Base-by-base conservation (phyloP, 2,329 filamentous ascomycete species). In the Chaetomium sp. region DNA sequence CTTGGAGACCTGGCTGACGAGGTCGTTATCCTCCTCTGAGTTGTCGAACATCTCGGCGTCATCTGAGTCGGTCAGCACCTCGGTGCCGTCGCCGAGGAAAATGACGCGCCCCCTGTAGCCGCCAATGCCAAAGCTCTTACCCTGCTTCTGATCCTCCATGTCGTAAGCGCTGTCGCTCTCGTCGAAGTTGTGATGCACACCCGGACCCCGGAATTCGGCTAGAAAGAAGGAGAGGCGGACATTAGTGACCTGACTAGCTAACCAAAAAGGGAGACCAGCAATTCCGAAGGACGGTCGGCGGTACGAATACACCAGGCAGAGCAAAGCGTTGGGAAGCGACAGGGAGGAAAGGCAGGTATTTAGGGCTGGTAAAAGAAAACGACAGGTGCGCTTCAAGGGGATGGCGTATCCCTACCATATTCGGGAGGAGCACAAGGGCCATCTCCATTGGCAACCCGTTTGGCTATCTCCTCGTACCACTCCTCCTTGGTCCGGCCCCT, bases 371-470 rank as follows among this genome's bases (percentile, higher is more conserved):
- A 53, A 57, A 45, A 60, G 54, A 12, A 12, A 58, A 62, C 27
- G 23, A 58, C 25, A 38, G 35, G 42, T 29, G 29, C 29, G 54
- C 49, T 57, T 69, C 65, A 71, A 69, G 68, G 67, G 64, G 68
- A 69, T 57, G 67, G 80, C 77, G 76, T 77, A 81, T 81, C 87
- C 92, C 89, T 94, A 93, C 95, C 95, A 84, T 98, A 99, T 88
- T 99, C 95, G 75, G 94, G 95, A 80, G 95, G 95, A 78, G 95
- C 95, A 83, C 94, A 98, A 77, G 95, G 95, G 74, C 95, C 95
- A 80, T 99, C 95, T 79, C 94, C 95, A 77, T 94, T 93, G 73
- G 93, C 92, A 78, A 99, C 95, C 76, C 95, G 88, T 82, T 90
- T 92, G 74, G 90, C 92, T 78, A 99, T 90, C 82, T 93, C 90